A percentile compares a stretch with the other conserved stretches of the same genome.
Conservation (phyloP, 2,329 filamentous ascomycete species). For the Hypoxylon sp. region DNA sequence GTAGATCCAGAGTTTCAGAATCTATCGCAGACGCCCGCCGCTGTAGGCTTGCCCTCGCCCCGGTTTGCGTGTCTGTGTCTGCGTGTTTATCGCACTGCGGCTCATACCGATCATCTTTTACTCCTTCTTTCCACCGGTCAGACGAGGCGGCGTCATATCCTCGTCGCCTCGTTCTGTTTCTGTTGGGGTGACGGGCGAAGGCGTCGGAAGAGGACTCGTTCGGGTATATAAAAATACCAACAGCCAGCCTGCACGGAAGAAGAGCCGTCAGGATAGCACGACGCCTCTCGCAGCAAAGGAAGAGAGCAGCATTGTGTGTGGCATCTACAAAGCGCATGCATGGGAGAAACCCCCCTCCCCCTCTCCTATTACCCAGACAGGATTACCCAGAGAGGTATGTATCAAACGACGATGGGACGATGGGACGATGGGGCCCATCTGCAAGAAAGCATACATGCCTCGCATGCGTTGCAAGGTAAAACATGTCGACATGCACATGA, state of each 20-base stretch:
- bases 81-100: not conserved
- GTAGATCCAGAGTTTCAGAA: slow-evolving; percentile 8
- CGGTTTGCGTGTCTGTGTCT: not conserved
- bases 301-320: slow-evolving; percentile 12
- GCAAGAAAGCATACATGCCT: slow-evolving; percentile 31
- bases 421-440: slow-evolving; percentile 21
- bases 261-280: not conserved
- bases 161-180: not conserved
- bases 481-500: not conserved
- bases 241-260: no score
- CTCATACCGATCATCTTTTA: not conserved
- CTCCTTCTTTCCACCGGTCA: not conserved
- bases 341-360: not conserved
- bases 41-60: not conserved
- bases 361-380: not conserved
- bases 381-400: slow-evolving; percentile 19
- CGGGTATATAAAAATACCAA: slow-evolving; percentile 3
- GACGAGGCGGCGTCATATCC: not conserved
- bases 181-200: not conserved
- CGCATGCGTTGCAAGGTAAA: no score
- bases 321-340: slow-evolving; percentile 13
- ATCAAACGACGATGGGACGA: slow-evolving; percentile 33
- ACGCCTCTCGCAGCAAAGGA: slow-evolving; percentile 1
- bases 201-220: not conserved
- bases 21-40: not conserved